Evolutionary conservation across 1,139 yeast species (phyloP).

Genomic region (Magnusiomyces suaveolens): DNA sequence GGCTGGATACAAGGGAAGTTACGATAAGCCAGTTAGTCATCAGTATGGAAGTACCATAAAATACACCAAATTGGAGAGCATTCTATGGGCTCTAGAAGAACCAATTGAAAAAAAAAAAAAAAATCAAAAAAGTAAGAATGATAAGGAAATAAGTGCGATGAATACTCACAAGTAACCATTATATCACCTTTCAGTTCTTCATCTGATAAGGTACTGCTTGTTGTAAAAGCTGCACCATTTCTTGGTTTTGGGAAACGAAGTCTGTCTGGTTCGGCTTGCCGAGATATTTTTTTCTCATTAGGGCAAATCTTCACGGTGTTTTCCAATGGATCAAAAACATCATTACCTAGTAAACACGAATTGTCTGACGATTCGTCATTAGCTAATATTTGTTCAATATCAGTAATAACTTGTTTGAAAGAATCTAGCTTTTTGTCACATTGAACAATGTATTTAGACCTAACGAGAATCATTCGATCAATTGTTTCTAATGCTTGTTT

Average conservation of each 20-base stretch:
- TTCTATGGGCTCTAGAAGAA: not conserved
- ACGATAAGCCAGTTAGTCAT: not conserved
- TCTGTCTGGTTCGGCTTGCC: no score
- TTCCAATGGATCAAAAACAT: not conserved
- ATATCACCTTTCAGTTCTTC: no score
- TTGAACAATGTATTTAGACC: not conserved
- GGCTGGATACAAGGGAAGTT: constrained; percentile 9
- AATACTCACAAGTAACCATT: no score
- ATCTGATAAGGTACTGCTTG: no score
- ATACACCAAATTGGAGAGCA: not conserved
- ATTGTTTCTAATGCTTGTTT: not conserved
- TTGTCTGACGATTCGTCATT: not conserved
- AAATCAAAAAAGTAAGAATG: no score
- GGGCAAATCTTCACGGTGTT: not conserved
- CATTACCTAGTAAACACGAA: not conserved
- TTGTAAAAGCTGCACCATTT: no score
- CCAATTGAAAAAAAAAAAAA: not conserved
- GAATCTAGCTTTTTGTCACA: not conserved
- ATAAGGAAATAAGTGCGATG: no score
- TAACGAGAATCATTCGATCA: constrained; percentile 1
- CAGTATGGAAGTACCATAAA: not conserved
- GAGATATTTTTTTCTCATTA: not conserved
- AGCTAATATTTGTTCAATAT: not conserved
- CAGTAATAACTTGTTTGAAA: not conserved
- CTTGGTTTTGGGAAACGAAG: no score